phyloP scores from a whole-genome alignment of 2,329 filamentous ascomycete species.

The Talaromyces islandicus region DNA sequence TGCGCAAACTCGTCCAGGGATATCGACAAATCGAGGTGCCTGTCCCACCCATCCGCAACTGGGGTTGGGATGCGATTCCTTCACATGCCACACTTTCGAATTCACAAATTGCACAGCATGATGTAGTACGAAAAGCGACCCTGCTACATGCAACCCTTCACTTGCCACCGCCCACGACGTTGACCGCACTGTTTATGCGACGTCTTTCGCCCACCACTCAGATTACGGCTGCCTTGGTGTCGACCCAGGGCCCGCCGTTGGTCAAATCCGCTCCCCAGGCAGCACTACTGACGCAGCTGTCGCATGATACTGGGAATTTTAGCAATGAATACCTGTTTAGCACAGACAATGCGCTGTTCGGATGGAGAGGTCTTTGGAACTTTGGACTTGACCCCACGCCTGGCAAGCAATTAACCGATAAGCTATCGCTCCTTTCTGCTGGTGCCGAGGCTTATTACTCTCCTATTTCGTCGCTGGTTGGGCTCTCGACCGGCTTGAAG shows the following conservation, averaged over 20 bases:
- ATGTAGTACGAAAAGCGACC: conserved; percentile 30
- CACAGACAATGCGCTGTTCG: conserved; percentile 84
- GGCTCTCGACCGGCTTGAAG: conserved; percentile 78
- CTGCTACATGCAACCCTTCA: conserved; percentile 42
- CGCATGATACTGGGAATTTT: conserved; percentile 78
- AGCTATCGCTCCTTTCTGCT: conserved; percentile 72
- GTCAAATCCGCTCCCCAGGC: conserved; percentile 41
- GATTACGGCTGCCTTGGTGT: conserved; percentile 61
- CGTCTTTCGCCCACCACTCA: conserved; percentile 72
- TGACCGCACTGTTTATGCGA: conserved; percentile 80
- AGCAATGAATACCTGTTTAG: conserved; percentile 86
- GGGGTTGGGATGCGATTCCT: conserved; percentile 27
- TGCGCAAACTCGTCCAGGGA: conserved; percentile 72
- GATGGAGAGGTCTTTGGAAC: conserved; percentile 86
- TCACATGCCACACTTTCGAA: conserved; percentile 45
- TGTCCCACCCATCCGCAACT: conserved; percentile 26
- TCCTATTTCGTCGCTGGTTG: conserved; percentile 86
- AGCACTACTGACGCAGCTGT: conserved; percentile 39
- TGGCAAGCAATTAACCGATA: conserved; percentile 11
- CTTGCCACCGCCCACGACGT: conserved; percentile 64
- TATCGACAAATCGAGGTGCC: conserved; percentile 66
- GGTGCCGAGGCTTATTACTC: conserved; percentile 96
- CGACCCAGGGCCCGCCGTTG: conserved; percentile 33
- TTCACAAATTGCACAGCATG: conserved; percentile 45
- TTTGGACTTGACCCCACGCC: conserved; percentile 60